These are phyloP conservation scores for Comarum palustre DNA, from an alignment of 306 rosid species.

Conservation along the genomic window DNA sequence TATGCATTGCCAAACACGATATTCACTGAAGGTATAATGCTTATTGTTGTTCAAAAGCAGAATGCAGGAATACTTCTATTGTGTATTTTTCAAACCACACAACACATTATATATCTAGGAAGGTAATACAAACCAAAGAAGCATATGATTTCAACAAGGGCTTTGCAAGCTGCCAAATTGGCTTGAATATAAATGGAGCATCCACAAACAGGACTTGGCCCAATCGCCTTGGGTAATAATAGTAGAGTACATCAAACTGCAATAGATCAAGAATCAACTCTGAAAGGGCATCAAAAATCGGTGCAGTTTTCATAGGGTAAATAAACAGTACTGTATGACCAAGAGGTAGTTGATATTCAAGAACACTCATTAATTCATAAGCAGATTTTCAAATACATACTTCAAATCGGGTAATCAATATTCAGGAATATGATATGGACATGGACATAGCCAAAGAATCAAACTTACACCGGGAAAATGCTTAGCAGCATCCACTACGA, in stretches of 20 bases:
- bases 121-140: slow-evolving; percentile 60
- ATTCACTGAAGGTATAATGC: not conserved
- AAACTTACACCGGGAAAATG: slow-evolving; percentile 71
- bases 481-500: slow-evolving; percentile 70
- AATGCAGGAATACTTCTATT: not conserved
- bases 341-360: not conserved
- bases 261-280: slow-evolving; percentile 15
- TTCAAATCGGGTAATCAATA: not conserved
- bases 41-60: not conserved
- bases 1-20: not conserved
- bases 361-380: not conserved
- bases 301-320: not conserved
- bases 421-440: not conserved
- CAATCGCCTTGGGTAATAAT: slow-evolving; percentile 77
- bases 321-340: not conserved
- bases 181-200: slow-evolving; percentile 83
- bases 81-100: not conserved
- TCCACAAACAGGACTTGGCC: slow-evolving; percentile 81
- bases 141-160: slow-evolving; percentile 80
- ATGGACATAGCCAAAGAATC: not conserved
- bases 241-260: slow-evolving; percentile 90
- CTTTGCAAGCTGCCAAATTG: slow-evolving; percentile 76
- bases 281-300: not conserved
- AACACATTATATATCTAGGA: not conserved
- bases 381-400: not conserved